Conservation (phyloP, 192 early-diverging fungal species). For the Linnemannia exigua region DNA sequence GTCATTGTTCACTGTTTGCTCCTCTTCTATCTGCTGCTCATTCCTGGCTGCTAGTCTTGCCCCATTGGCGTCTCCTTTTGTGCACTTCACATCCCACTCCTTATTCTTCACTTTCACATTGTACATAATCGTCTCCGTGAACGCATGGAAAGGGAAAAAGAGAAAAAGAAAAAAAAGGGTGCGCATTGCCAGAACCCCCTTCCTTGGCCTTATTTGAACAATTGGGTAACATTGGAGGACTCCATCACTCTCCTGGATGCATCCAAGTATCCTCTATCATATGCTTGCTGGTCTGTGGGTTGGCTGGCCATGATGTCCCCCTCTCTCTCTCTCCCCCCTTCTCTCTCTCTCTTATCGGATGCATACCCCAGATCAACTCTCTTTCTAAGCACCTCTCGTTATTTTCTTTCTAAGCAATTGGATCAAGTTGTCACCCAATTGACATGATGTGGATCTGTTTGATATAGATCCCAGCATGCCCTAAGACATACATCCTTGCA, state of each 20-base stretch:
- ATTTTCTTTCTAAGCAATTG: too few species aligned
- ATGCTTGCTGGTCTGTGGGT: too few species aligned
- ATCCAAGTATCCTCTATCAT: too few species aligned
- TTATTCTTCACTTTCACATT: not conserved
- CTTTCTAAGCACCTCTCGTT: too few species aligned
- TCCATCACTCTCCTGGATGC: too few species aligned
- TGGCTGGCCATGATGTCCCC: too few species aligned
- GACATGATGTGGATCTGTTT: too few species aligned
- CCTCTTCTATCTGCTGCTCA: conserved; percentile 5
- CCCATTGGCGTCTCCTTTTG: not conserved
- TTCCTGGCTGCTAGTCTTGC: not conserved
- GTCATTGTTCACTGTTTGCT: not conserved
- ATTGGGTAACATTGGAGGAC: not conserved
- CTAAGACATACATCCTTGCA: not conserved
- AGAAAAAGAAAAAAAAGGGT: not conserved
- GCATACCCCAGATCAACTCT: too few species aligned
- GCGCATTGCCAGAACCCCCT: not conserved
- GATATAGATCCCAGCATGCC: not conserved
- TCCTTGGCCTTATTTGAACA: not conserved
- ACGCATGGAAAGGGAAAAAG: not conserved
- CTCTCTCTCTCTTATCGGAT: too few species aligned
- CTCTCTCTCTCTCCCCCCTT: too few species aligned
- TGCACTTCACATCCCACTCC: not conserved
- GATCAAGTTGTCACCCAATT: too few species aligned
- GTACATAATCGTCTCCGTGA: not conserved